Base-by-base conservation (phyloP, 306 rosid species). In the Inga leiocalycina region DNA sequence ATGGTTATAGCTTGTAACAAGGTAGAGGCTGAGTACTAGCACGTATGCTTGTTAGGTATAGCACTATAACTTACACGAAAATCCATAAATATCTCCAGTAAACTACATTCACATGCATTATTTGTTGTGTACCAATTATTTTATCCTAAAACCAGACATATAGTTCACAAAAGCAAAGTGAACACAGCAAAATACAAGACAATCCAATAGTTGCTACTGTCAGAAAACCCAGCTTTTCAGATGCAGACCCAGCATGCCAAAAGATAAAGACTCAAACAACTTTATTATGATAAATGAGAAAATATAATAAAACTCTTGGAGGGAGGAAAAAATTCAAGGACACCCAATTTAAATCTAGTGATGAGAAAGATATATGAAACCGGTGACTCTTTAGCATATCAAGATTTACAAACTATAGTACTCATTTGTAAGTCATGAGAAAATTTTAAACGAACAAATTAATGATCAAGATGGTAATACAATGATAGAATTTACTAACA, bases 401-500 rank as follows among this genome's bases (percentile, higher is more conserved):
- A 67, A 41, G 35, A 77, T 49, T 46, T 34, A 62, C 81, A 71
- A 71, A 30, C 84, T 45, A 83, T 73, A 41, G 56, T 69, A 70
- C 80, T 59, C 45, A 70, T 73, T 79, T 65, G 52, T 46, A 79
- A 80, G 80, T 81, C 70, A 80, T 59, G 74, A 78, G 84, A 49
- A 27, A 75, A 82, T 52, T 24, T 69, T 79, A 56, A 62, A 46
- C 78, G 71, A 51, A 45, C 70, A 75, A 32, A 57, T 79, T 79
- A 80, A 71, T 74, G 65, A 84, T 69, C 89, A 83, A 86, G 80
- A 68, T 68, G 82, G 68, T 83, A 76, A 86, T 59, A 79, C 86
- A 87, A 90, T 85, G 86, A 90, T 88, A 87, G 80, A 84, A 87
- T 88, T 89, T 91, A 90, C 97, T 86, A 84, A 90, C 90, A 89